Evolutionary conservation across 129 eudicot species (phyloP).

Genomic region (Daucus carota): DNA sequence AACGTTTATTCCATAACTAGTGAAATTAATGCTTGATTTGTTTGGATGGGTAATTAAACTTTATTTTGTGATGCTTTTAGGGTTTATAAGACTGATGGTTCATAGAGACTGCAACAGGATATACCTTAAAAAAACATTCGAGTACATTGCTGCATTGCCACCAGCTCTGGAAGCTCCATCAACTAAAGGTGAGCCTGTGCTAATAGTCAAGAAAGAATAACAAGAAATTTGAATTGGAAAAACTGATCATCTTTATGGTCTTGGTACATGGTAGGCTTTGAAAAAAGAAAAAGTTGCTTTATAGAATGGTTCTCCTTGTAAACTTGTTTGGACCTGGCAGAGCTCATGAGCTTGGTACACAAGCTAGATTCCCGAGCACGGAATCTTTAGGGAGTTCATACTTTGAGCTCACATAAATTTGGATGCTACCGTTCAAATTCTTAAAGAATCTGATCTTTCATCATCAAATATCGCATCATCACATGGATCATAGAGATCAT

Average conservation of each 20-base stretch:
- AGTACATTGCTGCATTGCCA: not conserved
- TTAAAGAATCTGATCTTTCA: slow-evolving; percentile 1
- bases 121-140: not conserved
- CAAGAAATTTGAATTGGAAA: not conserved
- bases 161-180: not conserved
- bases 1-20: too few relatives aligned
- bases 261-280: not conserved
- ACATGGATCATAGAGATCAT: slow-evolving; percentile 27
- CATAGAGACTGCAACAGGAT: not conserved
- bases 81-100: not conserved
- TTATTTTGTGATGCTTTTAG: too few relatives aligned
- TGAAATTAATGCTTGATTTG: too few relatives aligned
- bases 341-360: not conserved
- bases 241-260: not conserved
- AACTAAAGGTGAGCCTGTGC: not conserved
- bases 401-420: not conserved
- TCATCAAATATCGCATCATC: slow-evolving; percentile 5
- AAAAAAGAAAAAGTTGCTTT: not conserved
- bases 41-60: too few relatives aligned
- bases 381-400: not conserved
- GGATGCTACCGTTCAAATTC: not conserved
- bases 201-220: not conserved
- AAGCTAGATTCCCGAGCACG: not conserved
- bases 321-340: not conserved
- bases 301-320: not conserved